Percentiles rank a stretch among this genome's conserved stretches.
Evolutionary conservation across 2,329 filamentous ascomycete species (phyloP).

Genomic region (Penicillium sp.): DNA sequence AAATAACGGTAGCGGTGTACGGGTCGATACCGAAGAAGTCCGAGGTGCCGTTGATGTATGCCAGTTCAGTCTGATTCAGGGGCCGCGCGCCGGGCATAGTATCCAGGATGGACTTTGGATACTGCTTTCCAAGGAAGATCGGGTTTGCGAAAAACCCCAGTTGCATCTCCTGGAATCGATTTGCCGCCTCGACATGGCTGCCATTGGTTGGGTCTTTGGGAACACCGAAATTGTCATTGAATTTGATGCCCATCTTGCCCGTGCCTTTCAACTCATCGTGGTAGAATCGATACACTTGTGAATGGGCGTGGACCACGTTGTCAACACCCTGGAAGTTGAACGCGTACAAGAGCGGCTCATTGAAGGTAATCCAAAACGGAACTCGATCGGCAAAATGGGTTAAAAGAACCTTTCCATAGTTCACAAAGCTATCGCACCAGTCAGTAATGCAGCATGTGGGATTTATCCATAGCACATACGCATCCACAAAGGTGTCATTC

Average conservation of each 20-base stretch:
- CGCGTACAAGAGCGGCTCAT: constrained; percentile 40
- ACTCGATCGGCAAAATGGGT: constrained; percentile 41
- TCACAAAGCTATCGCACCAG: constrained; percentile 29
- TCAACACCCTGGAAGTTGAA: constrained; percentile 49
- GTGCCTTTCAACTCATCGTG: constrained; percentile 46
- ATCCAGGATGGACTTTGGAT: constrained; percentile 43
- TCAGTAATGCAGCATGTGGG: too few relatives aligned
- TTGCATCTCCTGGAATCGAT: constrained; percentile 35
- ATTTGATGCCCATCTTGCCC: constrained; percentile 42
- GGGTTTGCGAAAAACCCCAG: constrained; percentile 47
- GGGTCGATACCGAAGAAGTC: constrained; percentile 60
- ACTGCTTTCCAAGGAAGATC: constrained; percentile 47
- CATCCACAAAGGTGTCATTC: constrained; percentile 44
- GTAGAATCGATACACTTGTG: constrained; percentile 39
- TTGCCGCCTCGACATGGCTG: constrained; percentile 28
- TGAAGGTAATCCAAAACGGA: constrained; percentile 44
- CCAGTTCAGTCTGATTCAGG: constrained; percentile 50
- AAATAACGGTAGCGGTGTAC: constrained; percentile 57
- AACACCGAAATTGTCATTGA: constrained; percentile 53
- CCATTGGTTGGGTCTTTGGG: constrained; percentile 39
- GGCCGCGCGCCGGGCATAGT: constrained; percentile 46
- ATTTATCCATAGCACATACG: too few relatives aligned
- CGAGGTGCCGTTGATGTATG: constrained; percentile 50
- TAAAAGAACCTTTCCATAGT: constrained; percentile 42
- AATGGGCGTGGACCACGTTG: constrained; percentile 49